phyloP scores from a whole-genome alignment of 177 flowering plant species.

The Vitis hybrid region DNA sequence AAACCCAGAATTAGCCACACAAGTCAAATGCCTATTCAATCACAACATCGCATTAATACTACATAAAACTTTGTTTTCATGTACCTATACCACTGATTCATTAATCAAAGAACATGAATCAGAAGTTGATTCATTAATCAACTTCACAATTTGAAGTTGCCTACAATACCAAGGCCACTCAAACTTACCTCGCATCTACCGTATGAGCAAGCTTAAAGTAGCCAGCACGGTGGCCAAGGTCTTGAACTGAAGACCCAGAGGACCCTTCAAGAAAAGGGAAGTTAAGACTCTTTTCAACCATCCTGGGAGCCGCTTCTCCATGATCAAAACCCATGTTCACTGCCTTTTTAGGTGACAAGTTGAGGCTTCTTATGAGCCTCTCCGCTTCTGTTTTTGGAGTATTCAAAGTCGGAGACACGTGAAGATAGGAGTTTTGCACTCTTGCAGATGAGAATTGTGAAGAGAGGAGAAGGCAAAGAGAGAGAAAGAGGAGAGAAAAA shows the following conservation, averaged over 20 bases:
- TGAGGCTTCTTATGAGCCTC: slow-evolving; percentile 31
- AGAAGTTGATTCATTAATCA: too few relatives aligned
- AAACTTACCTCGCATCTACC: slow-evolving; percentile 41
- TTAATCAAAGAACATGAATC: too few relatives aligned
- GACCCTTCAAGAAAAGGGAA: slow-evolving; percentile 15
- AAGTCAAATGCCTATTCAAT: too few relatives aligned
- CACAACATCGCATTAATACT: too few relatives aligned
- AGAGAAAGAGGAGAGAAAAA: slow-evolving; percentile 6
- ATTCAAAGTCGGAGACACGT: slow-evolving; percentile 12
- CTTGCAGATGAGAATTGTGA: slow-evolving; percentile 10
- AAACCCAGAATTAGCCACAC: background rate
- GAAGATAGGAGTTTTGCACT: slow-evolving; percentile 1
- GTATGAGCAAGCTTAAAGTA: slow-evolving; percentile 47
- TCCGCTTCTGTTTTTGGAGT: slow-evolving; percentile 31
- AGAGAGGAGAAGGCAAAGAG: slow-evolving; percentile 2
- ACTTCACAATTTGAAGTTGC: too few relatives aligned
- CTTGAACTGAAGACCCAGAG: slow-evolving; percentile 30
- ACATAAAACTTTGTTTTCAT: too few relatives aligned
- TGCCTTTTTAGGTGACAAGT: slow-evolving; percentile 35
- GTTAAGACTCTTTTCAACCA: slow-evolving; percentile 33
- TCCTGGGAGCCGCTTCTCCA: background rate
- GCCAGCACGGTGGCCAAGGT: slow-evolving; percentile 58
- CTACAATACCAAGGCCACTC: background rate
- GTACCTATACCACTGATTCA: too few relatives aligned
- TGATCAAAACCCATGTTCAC: slow-evolving; percentile 14